A percentile compares a stretch with the other conserved stretches of the same genome.
phyloP scores from a whole-genome alignment of 352 stramenopile species.

The Pythium aristosporum region DNA sequence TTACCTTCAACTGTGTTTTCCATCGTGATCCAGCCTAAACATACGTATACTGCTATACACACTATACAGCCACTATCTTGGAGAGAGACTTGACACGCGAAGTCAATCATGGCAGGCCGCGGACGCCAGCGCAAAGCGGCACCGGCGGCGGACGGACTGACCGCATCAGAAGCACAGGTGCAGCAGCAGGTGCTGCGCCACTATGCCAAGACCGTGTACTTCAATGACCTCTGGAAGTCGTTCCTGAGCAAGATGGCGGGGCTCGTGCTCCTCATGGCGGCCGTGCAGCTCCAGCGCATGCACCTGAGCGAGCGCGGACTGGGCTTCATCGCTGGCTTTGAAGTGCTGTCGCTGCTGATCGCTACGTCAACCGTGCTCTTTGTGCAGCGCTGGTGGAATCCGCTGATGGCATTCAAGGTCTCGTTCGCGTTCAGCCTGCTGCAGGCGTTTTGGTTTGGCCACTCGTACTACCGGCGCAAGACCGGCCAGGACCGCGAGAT shows the following conservation, averaged over 20 bases:
- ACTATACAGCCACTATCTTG: neutral
- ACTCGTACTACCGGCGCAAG: constrained; percentile 48
- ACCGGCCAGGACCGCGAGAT: constrained; percentile 42
- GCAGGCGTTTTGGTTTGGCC: constrained; percentile 64
- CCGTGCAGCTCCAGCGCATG: constrained; percentile 63
- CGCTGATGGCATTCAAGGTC: constrained; percentile 74
- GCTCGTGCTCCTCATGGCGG: constrained; percentile 67
- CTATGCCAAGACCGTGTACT: constrained; percentile 84
- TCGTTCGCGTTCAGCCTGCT: constrained; percentile 74
- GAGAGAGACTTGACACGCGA: neutral
- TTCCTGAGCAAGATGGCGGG: constrained; percentile 78
- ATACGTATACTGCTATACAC: constrained; percentile 1
- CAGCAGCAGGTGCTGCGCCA: constrained; percentile 76
- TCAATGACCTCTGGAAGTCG: constrained; percentile 83
- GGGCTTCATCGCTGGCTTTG: constrained; percentile 59
- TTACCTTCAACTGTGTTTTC: constrained; percentile 24
- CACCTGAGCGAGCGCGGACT: constrained; percentile 41
- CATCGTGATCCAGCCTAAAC: neutral
- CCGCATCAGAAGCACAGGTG: constrained; percentile 31
- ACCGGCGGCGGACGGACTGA: neutral
- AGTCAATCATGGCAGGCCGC: neutral
- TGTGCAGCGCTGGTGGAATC: constrained; percentile 55
- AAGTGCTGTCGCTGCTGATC: constrained; percentile 60
- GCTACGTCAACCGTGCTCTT: constrained; percentile 57
- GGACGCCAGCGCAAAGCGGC: constrained; percentile 9